These are phyloP conservation scores for Sanghuangporus baumii DNA, from an alignment of 1,284 basidiomycete genomes.

Conservation along the genomic window DNA sequence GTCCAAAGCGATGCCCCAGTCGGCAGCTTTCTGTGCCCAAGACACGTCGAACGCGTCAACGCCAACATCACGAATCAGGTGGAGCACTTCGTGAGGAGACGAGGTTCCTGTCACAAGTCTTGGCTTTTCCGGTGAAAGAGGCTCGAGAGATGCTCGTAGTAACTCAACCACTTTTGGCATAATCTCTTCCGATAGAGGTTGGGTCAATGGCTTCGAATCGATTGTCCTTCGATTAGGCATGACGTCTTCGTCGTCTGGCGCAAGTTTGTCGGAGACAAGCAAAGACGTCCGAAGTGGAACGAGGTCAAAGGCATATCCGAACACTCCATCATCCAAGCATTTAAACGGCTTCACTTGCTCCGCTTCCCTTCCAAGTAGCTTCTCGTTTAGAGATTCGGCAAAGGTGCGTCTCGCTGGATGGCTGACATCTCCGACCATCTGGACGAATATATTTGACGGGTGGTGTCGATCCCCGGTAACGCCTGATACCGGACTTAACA, in stretches of 20 bases:
- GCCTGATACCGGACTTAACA: background rate
- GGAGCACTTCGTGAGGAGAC: slow-evolving; percentile 72
- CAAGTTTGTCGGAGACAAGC: slow-evolving; percentile 17
- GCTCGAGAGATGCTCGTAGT: slow-evolving; percentile 50
- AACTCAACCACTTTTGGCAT: slow-evolving; percentile 32
- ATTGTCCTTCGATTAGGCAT: slow-evolving; percentile 3
- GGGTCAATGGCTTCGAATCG: slow-evolving; percentile 13
- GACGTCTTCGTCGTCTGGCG: slow-evolving; percentile 15
- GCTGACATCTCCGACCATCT: slow-evolving; percentile 58
- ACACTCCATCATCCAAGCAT: slow-evolving; percentile 58
- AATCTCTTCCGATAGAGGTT: slow-evolving; percentile 17
- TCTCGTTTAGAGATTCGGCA: slow-evolving; percentile 50
- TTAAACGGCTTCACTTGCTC: slow-evolving; percentile 40
- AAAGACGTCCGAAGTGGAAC: slow-evolving; percentile 43
- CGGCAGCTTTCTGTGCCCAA: slow-evolving; percentile 63
- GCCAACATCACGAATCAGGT: slow-evolving; percentile 56
- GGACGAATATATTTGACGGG: slow-evolving; percentile 47
- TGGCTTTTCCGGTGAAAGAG: slow-evolving; percentile 49
- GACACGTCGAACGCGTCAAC: slow-evolving; percentile 69
- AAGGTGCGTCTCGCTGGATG: slow-evolving; percentile 57
- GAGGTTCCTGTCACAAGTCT: slow-evolving; percentile 52
- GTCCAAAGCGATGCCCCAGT: slow-evolving; percentile 67
- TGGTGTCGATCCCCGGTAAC: background rate
- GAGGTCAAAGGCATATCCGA: slow-evolving; percentile 67
- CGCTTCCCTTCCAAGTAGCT: slow-evolving; percentile 49